phyloP scores from a whole-genome alignment of 1,284 basidiomycete genomes.

The Malassezia arunalokei region DNA sequence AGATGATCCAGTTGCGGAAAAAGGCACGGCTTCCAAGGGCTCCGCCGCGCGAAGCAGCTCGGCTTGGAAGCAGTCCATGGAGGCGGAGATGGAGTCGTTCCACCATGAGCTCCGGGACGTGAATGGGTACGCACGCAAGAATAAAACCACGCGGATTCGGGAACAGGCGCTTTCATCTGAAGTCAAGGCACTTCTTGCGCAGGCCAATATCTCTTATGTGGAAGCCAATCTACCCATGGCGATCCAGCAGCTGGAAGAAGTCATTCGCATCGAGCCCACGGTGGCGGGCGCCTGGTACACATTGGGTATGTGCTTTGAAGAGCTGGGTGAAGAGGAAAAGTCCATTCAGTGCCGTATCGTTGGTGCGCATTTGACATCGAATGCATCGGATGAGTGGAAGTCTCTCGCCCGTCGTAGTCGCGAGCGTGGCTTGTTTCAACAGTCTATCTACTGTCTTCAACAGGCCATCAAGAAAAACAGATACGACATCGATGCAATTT shows the following conservation, averaged over 20 bases:
- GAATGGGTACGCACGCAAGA: conserved; percentile 24
- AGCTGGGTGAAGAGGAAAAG: conserved; percentile 47
- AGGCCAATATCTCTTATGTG: conserved; percentile 77
- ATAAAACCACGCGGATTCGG: conserved; percentile 15
- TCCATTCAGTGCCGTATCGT: conserved; percentile 75
- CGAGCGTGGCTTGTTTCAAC: conserved; percentile 60
- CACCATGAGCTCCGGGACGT: conserved; percentile 34
- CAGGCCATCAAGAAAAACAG: conserved; percentile 71
- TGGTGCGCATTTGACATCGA: conserved; percentile 69
- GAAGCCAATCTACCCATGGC: conserved; percentile 60
- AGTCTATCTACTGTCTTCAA: conserved; percentile 80
- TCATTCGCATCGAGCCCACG: conserved; percentile 82
- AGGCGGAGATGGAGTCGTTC: conserved; percentile 32
- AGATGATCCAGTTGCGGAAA: conserved; percentile 16
- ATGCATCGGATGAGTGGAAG: conserved; percentile 74
- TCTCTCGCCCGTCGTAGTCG: conserved; percentile 55
- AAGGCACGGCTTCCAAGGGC: background rate
- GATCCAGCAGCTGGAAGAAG: conserved; percentile 71
- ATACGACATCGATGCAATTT: conserved; percentile 68
- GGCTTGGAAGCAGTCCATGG: conserved; percentile 32
- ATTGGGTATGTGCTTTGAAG: conserved; percentile 53
- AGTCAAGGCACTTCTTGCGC: conserved; percentile 66
- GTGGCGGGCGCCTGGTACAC: conserved; percentile 74
- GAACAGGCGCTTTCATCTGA: conserved; percentile 58
- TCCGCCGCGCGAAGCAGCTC: background rate